These are phyloP conservation scores for Pseudonitzschia delicatissima DNA, from an alignment of 108 stramenopile species.

Conservation along the genomic window DNA sequence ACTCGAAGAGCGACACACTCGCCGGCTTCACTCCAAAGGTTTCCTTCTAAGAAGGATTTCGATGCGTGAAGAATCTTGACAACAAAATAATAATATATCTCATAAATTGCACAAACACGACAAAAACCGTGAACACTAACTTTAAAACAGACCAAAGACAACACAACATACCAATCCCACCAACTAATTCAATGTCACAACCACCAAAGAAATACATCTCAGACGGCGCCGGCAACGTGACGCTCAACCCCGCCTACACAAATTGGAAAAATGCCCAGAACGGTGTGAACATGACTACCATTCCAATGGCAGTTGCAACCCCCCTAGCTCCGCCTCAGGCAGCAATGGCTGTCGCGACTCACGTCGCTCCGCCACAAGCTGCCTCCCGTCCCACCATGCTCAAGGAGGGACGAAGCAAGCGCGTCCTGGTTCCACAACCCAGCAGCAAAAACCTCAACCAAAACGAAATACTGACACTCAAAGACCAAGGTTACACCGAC, in stretches of 20 bases:
- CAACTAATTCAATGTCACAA: constrained; percentile 44
- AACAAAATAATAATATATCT: no score
- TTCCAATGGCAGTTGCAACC: constrained; percentile 11
- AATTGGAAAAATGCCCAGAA: no score
- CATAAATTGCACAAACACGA: no score
- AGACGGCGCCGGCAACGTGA: no score
- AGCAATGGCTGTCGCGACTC: neutral
- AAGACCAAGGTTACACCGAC: constrained; percentile 66
- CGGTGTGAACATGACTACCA: no score
- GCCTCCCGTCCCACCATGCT: neutral
- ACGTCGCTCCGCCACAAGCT: neutral
- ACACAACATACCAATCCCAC: constrained; percentile 41
- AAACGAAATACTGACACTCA: constrained; percentile 18
- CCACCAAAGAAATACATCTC: no score
- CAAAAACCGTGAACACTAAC: no score
- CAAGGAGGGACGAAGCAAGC: constrained; percentile 7
- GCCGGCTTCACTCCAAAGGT: no score
- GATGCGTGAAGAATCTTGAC: no score
- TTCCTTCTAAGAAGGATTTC: no score
- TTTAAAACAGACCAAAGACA: constrained; percentile 41
- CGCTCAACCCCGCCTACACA: no score
- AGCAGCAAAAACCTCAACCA: neutral
- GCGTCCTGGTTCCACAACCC: neutral
- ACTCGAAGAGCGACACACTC: no score
- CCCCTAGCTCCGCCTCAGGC: neutral